phyloP scores from a whole-genome alignment of 129 eudicot genomes.

The Daucus carota region DNA sequence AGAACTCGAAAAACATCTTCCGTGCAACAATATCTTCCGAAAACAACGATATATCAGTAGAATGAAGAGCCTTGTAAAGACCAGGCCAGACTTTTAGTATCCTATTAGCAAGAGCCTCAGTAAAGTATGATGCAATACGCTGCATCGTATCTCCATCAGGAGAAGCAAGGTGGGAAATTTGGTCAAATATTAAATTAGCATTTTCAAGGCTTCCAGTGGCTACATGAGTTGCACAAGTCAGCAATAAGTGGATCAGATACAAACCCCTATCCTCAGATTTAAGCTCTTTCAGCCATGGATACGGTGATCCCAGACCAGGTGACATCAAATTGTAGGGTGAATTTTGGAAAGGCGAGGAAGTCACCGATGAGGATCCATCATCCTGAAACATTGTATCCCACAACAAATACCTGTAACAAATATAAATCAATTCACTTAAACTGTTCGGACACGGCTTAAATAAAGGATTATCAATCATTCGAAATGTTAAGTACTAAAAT shows the following conservation, averaged over 20 bases:
- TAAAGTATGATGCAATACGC: slow-evolving; percentile 81
- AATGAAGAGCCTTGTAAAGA: slow-evolving; percentile 67
- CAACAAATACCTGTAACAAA: not conserved
- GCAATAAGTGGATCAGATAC: slow-evolving; percentile 72
- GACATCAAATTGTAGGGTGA: slow-evolving; percentile 67
- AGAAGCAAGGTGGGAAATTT: slow-evolving; percentile 87
- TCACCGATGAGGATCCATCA: slow-evolving; percentile 81
- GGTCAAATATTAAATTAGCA: slow-evolving; percentile 90
- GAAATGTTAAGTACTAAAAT: not conserved
- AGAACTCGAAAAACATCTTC: slow-evolving; percentile 73
- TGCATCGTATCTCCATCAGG: slow-evolving; percentile 98
- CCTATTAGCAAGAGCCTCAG: slow-evolving; percentile 85
- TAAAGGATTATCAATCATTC: not conserved
- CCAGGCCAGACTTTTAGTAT: slow-evolving; percentile 90
- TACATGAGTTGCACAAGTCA: slow-evolving; percentile 87
- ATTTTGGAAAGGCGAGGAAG: slow-evolving; percentile 72
- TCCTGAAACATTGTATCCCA: slow-evolving; percentile 76
- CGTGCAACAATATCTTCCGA: slow-evolving; percentile 57
- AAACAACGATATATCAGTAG: slow-evolving; percentile 42
- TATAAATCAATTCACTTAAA: not conserved
- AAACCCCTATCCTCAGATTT: slow-evolving; percentile 90
- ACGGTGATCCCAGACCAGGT: slow-evolving; percentile 44
- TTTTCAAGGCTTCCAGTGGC: slow-evolving; percentile 79
- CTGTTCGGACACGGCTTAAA: not conserved
- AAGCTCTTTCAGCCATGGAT: slow-evolving; percentile 91